These are phyloP conservation scores for Agastache rugosa DNA, from an alignment of 257 asterid species.

Conservation along the genomic window DNA sequence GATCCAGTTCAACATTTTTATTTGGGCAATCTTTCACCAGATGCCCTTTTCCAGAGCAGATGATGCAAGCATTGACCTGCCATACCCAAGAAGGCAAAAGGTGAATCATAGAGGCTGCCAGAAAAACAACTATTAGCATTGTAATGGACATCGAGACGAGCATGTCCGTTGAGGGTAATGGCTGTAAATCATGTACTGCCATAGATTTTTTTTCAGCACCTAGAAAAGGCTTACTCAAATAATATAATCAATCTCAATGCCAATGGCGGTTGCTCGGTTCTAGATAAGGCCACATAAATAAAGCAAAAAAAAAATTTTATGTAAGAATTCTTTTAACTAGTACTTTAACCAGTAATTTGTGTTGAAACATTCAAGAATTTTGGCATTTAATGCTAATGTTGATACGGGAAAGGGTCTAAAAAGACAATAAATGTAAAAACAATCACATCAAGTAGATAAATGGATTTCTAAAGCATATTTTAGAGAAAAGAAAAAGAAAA, in stretches of 20 bases:
- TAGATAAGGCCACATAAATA: not conserved
- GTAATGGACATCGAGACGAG: not conserved
- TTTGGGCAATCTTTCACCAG: constrained; percentile 44
- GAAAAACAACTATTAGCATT: constrained; percentile 12
- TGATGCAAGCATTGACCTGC: constrained; percentile 47
- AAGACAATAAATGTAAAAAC: not conserved
- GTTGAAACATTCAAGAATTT: constrained; percentile 16
- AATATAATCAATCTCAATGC: not conserved
- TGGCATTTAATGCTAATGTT: constrained; percentile 8
- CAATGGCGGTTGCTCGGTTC: not conserved
- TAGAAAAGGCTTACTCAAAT: constrained; percentile 4
- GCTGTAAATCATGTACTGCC: not conserved
- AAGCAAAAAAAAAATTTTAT: not conserved
- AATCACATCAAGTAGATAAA: constrained; percentile 1
- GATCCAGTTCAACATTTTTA: constrained; percentile 33
- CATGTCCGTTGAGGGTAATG: constrained; percentile 5
- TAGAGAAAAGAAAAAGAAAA: no score
- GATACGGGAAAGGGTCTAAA: constrained; percentile 11
- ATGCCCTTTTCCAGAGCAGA: constrained; percentile 48
- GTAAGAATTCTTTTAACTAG: not conserved
- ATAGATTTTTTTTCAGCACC: not conserved
- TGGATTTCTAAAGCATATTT: constrained; percentile 15
- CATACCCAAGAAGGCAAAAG: constrained; percentile 18
- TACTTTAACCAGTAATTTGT: not conserved
- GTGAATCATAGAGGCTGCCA: constrained; percentile 8